phyloP scores from a whole-genome alignment of 768 basidiomycete genomes.

The Boletellus ananas region DNA sequence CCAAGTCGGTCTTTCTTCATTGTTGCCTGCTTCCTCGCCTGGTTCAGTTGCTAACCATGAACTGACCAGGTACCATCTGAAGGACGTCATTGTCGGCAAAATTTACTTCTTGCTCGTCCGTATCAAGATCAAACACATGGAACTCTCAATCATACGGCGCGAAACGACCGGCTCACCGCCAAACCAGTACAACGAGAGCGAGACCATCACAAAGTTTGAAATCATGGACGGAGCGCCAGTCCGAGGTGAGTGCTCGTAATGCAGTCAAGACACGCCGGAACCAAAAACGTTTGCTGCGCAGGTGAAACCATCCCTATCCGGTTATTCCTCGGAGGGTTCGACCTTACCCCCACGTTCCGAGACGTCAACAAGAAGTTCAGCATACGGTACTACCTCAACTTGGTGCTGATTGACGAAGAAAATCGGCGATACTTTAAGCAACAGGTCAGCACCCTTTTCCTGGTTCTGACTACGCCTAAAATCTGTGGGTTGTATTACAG shows the following conservation, averaged over 20 bases:
- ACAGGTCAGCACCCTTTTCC: constrained; percentile 49
- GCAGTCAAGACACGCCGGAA: neutral
- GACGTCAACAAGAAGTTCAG: constrained; percentile 99
- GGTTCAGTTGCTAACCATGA: neutral
- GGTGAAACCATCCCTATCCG: constrained; percentile 99
- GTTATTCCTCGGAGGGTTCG: constrained; percentile 96
- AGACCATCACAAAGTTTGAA: constrained; percentile 99
- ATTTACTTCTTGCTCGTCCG: constrained; percentile 98
- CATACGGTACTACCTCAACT: constrained; percentile 93
- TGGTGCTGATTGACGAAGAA: constrained; percentile 97
- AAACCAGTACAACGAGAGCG: constrained; percentile 99
- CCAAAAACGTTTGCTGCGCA: constrained; percentile 26
- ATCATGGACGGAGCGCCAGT: constrained; percentile 99
- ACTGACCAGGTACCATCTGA: constrained; percentile 82
- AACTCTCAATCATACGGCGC: constrained; percentile 93
- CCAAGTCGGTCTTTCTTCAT: constrained; percentile 62
- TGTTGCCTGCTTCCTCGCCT: neutral
- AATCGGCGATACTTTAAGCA: constrained; percentile 98
- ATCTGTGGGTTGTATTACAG: constrained; percentile 29
- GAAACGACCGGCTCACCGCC: constrained; percentile 97
- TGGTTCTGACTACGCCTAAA: neutral
- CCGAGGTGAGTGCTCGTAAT: constrained; percentile 52
- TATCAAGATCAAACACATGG: constrained; percentile 99
- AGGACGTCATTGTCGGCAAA: constrained; percentile 99
- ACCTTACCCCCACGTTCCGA: constrained; percentile 96